phyloP scores from a whole-genome alignment of 371 early-diverging fungal genomes.

The Mucor plumbeus region DNA sequence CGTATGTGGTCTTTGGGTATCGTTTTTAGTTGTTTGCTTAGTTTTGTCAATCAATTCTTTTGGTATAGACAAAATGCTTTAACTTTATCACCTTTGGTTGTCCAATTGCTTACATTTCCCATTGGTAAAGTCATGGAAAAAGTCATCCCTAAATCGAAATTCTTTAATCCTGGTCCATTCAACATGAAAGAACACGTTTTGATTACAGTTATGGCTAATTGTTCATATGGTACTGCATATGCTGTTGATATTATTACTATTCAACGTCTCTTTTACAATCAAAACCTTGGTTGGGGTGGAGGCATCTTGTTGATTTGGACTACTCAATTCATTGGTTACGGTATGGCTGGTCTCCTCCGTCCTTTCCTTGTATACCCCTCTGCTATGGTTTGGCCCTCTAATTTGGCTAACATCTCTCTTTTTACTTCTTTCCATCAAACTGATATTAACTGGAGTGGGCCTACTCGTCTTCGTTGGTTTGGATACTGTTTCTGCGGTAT shows the following conservation, averaged over 20 bases:
- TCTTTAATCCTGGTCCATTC: conserved; percentile 86
- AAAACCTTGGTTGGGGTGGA: conserved; percentile 66
- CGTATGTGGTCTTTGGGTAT: conserved; percentile 76
- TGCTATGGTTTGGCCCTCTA: conserved; percentile 87
- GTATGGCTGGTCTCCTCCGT: conserved; percentile 81
- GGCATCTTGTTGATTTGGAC: conserved; percentile 68
- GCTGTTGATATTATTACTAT: conserved; percentile 77
- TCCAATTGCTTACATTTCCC: conserved; percentile 70
- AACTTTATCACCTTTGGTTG: conserved; percentile 54
- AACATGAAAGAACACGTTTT: conserved; percentile 87
- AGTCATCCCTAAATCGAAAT: conserved; percentile 55
- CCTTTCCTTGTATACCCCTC: conserved; percentile 80
- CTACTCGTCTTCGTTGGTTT: conserved; percentile 69
- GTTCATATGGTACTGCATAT: conserved; percentile 64
- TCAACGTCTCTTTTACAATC: conserved; percentile 66
- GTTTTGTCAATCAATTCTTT: conserved; percentile 80
- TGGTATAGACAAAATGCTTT: conserved; percentile 68
- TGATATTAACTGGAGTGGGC: conserved; percentile 51
- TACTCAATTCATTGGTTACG: conserved; percentile 82
- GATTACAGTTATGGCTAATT: conserved; percentile 71
- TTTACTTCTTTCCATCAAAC: conserved; percentile 74
- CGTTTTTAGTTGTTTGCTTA: conserved; percentile 62
- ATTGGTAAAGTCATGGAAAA: conserved; percentile 68
- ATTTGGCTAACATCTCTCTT: conserved; percentile 74
- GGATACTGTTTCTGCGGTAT: conserved; percentile 57